Conservation (phyloP, 495 filamentous ascomycete genomes). For the Penicillium maclennaniae region DNA sequence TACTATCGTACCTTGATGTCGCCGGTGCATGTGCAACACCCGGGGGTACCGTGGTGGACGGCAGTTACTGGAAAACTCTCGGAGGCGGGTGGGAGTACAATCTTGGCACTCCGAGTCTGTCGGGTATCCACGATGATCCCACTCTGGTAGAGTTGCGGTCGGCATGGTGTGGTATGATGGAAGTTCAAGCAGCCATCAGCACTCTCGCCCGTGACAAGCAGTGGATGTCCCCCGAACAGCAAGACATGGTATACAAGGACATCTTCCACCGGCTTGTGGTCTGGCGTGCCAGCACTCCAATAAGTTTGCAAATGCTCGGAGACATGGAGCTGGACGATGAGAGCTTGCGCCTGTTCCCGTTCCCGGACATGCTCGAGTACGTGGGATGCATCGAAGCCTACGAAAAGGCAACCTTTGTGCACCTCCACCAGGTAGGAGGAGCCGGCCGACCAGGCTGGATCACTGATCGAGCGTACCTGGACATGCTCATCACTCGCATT, state of each 20-base stretch:
- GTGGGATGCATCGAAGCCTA: constrained; percentile 41
- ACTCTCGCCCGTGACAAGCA: constrained; percentile 36
- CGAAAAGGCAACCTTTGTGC: constrained; percentile 39
- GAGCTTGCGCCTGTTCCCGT: constrained; percentile 26
- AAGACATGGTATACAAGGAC: constrained; percentile 33
- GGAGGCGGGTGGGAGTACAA: constrained; percentile 44
- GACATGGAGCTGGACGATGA: constrained; percentile 36
- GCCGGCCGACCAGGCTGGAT: constrained; percentile 31
- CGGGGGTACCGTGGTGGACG: constrained; percentile 38
- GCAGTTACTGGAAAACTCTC: constrained; percentile 39
- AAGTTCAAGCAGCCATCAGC: constrained; percentile 37
- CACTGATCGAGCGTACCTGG: constrained; percentile 24
- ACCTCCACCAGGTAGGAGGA: constrained; percentile 35
- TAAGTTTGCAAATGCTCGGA: constrained; percentile 27
- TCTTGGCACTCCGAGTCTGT: constrained; percentile 34
- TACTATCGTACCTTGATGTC: constrained; percentile 41
- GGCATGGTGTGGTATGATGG: constrained; percentile 41
- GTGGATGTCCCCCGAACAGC: constrained; percentile 30
- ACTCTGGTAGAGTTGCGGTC: constrained; percentile 32
- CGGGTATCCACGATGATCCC: constrained; percentile 21
- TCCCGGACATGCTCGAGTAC: constrained; percentile 34
- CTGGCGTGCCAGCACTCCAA: constrained; percentile 34
- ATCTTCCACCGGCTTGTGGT: constrained; percentile 29
- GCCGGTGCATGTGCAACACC: constrained; percentile 40
- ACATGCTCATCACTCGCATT: constrained; percentile 34